phyloP scores from a whole-genome alignment of 2,329 filamentous ascomycete species.

The Alternaria sp. region DNA sequence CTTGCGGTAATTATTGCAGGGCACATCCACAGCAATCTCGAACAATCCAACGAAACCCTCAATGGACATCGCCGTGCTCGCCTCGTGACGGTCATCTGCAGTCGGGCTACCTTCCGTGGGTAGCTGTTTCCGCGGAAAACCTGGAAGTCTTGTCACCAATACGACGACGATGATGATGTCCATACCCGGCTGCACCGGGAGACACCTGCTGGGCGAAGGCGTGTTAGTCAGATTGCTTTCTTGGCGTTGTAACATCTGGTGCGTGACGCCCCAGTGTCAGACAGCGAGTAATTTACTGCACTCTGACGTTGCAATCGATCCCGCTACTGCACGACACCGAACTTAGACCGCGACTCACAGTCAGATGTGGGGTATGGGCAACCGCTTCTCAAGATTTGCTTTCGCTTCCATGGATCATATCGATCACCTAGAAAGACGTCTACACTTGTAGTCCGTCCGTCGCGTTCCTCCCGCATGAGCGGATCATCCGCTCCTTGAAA shows the following conservation, averaged over 20 bases:
- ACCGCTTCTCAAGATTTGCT: not conserved
- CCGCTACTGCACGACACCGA: constrained; percentile 8
- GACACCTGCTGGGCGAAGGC: not conserved
- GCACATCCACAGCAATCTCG: not conserved
- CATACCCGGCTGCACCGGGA: not conserved
- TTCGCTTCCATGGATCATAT: not conserved
- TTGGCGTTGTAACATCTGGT: not conserved
- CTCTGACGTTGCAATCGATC: constrained; percentile 1
- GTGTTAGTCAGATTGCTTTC: not conserved
- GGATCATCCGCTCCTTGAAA: not conserved
- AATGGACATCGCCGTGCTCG: constrained; percentile 6
- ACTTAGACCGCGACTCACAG: not conserved
- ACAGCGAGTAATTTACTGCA: not conserved
- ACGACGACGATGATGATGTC: not conserved
- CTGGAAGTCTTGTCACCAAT: not conserved
- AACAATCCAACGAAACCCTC: not conserved
- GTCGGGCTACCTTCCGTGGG: constrained; percentile 3
- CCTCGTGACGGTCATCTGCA: not conserved
- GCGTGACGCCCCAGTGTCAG: not conserved
- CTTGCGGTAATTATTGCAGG: not conserved
- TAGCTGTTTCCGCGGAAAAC: constrained; percentile 1
- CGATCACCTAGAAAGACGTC: not conserved
- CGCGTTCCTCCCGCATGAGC: constrained; percentile 7
- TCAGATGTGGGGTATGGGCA: not conserved
- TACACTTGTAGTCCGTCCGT: not conserved